phyloP scores from a whole-genome alignment of 495 filamentous ascomycete species.

The Aspergillus panamensis region DNA sequence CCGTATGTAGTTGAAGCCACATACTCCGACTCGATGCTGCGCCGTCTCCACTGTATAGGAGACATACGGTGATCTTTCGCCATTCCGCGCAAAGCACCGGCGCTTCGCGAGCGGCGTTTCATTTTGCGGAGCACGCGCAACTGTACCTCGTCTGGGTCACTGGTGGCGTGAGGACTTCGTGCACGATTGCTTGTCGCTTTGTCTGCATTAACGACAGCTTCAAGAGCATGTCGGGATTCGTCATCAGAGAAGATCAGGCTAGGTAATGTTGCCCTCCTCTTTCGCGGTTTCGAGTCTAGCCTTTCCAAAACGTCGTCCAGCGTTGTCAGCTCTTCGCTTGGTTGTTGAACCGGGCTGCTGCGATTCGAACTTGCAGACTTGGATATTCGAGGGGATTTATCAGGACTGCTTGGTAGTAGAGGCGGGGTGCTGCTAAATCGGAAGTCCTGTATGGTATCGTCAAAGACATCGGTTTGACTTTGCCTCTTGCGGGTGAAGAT shows the following conservation, averaged over 20 bases:
- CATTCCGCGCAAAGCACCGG: slow-evolving; percentile 27
- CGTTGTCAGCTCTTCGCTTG: slow-evolving; percentile 23
- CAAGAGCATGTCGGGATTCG: slow-evolving; percentile 33
- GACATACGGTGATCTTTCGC: slow-evolving; percentile 27
- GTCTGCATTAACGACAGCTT: slow-evolving; percentile 16
- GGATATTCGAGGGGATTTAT: slow-evolving; percentile 19
- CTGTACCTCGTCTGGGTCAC: slow-evolving; percentile 21
- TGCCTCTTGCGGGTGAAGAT: slow-evolving; percentile 45
- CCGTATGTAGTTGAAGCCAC: slow-evolving; percentile 17
- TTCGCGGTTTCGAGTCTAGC: slow-evolving; percentile 25
- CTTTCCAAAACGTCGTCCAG: slow-evolving; percentile 24
- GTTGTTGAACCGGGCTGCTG: slow-evolving; percentile 28
- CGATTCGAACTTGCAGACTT: slow-evolving; percentile 27
- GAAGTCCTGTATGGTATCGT: slow-evolving; percentile 22
- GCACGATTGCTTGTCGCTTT: slow-evolving; percentile 16
- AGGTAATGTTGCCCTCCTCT: slow-evolving; percentile 43
- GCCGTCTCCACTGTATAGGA: slow-evolving; percentile 27
- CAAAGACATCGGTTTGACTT: slow-evolving; percentile 35
- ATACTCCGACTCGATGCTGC: slow-evolving; percentile 24
- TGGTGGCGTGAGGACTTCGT: slow-evolving; percentile 14
- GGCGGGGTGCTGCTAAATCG: slow-evolving; percentile 7
- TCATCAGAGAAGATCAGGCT: slow-evolving; percentile 44
- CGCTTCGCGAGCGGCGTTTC: slow-evolving; percentile 34
- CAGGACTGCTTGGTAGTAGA: not conserved
- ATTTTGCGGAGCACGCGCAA: slow-evolving; percentile 23